Evolutionary conservation across 2,329 filamentous ascomycete species (phyloP).

Genomic region (Lecanicillium sp.): DNA sequence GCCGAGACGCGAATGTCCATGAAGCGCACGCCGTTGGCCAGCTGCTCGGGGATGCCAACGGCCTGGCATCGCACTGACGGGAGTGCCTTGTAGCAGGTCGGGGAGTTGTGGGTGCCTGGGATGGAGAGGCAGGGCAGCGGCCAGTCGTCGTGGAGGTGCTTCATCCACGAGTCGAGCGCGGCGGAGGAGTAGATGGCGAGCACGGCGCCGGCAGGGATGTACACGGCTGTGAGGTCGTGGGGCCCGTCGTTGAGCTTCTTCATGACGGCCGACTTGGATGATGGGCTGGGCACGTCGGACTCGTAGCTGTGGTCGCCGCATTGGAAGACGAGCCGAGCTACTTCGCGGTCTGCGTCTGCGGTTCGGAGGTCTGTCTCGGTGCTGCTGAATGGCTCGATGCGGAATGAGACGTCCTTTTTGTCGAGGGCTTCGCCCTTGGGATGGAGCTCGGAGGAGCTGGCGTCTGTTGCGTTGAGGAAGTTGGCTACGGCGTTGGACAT

Average conservation of each 20-base stretch:
- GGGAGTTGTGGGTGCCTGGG: constrained; percentile 92
- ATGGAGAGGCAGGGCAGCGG: constrained; percentile 78
- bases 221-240: constrained; percentile 58
- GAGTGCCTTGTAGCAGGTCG: constrained; percentile 74
- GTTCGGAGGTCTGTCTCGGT: constrained; percentile 47
- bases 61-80: constrained; percentile 92
- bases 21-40: constrained; percentile 87
- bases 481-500: constrained; percentile 33
- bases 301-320: constrained; percentile 50
- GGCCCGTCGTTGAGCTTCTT: constrained; percentile 41
- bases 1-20: constrained; percentile 75
- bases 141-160: constrained; percentile 58
- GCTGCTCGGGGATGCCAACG: constrained; percentile 66
- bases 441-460: constrained; percentile 19
- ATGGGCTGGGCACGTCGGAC: constrained; percentile 61
- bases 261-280: constrained; percentile 51
- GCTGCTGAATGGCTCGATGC: constrained; percentile 60
- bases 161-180: constrained; percentile 72
- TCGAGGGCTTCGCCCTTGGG: constrained; percentile 52
- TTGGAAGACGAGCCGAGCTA: constrained; percentile 68
- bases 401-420: constrained; percentile 53
- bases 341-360: constrained; percentile 52
- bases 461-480: constrained; percentile 34
- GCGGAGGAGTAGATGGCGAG: constrained; percentile 63
- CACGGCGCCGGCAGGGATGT: constrained; percentile 46